Evolutionary conservation across 306 rosid genomes (phyloP).

Genomic region (Arachis hypogaea): DNA sequence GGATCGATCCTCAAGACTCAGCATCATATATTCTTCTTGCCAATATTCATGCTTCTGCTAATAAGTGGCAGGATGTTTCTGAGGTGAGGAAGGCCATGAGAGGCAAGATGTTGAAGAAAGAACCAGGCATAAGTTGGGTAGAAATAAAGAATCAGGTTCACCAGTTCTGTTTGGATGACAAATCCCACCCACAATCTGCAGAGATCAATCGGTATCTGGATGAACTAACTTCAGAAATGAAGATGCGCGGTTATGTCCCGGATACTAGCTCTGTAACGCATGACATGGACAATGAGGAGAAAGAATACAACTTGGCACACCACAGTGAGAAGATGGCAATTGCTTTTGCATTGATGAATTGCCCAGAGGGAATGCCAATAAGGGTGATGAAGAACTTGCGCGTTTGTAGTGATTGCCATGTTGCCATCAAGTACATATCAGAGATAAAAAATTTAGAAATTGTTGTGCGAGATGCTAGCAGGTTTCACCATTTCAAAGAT

Average conservation of each 20-base stretch:
- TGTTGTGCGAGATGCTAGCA: constrained; percentile 64
- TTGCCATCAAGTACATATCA: constrained; percentile 74
- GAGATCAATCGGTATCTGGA: constrained; percentile 71
- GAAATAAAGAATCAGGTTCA: constrained; percentile 79
- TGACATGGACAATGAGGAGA: constrained; percentile 93
- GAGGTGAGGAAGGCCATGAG: constrained; percentile 74
- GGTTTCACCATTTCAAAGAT: constrained; percentile 86
- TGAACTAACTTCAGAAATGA: constrained; percentile 76
- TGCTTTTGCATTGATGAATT: constrained; percentile 77
- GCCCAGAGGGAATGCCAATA: constrained; percentile 58
- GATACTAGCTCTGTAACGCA: constrained; percentile 71
- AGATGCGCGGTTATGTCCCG: constrained; percentile 75
- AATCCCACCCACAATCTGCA: constrained; percentile 55
- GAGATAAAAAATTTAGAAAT: constrained; percentile 61
- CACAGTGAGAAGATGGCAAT: constrained; percentile 90
- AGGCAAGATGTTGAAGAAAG: constrained; percentile 70
- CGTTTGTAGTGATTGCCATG: constrained; percentile 78
- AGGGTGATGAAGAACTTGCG: constrained; percentile 89
- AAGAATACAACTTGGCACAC: constrained; percentile 72
- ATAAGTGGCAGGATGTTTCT: constrained; percentile 82
- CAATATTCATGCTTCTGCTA: constrained; percentile 75
- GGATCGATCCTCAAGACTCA: constrained; percentile 73
- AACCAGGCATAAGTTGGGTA: constrained; percentile 85
- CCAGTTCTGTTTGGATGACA: constrained; percentile 61
- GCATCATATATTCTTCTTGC: constrained; percentile 83